Evolutionary conservation across 345 rosid genomes (phyloP).

Genomic region (Luvunga scandens): DNA sequence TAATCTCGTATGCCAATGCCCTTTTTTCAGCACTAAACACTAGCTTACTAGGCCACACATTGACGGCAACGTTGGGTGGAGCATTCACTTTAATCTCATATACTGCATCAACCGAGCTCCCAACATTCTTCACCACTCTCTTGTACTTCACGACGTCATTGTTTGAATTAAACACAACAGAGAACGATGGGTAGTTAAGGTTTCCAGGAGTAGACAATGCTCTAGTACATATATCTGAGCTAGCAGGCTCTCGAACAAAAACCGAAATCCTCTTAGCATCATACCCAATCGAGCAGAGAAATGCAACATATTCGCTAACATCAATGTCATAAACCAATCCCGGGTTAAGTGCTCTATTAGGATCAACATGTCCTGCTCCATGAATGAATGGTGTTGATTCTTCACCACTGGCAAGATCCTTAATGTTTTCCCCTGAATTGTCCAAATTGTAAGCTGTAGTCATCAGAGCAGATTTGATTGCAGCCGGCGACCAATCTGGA

Average conservation of each 20-base stretch:
- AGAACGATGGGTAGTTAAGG: slow-evolving; percentile 74
- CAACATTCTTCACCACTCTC: slow-evolving; percentile 73
- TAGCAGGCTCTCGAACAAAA: slow-evolving; percentile 46
- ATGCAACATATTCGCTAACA: slow-evolving; percentile 43
- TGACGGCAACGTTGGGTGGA: slow-evolving; percentile 52
- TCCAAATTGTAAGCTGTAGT: slow-evolving; percentile 74
- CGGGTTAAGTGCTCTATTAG: slow-evolving; percentile 69
- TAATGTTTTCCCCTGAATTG: slow-evolving; percentile 55
- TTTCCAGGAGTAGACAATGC: slow-evolving; percentile 49
- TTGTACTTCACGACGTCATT: slow-evolving; percentile 40
- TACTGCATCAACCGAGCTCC: slow-evolving; percentile 45
- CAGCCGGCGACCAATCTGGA: slow-evolving; percentile 73
- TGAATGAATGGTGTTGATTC: slow-evolving; percentile 62
- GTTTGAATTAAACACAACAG: slow-evolving; percentile 44
- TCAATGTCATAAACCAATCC: slow-evolving; percentile 78
- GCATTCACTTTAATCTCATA: slow-evolving; percentile 59
- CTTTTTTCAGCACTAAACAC: slow-evolving; percentile 47
- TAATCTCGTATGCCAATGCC: slow-evolving; percentile 54
- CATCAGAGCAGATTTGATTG: slow-evolving; percentile 65
- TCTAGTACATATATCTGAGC: slow-evolving; percentile 32
- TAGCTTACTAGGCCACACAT: slow-evolving; percentile 63
- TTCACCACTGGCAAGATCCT: slow-evolving; percentile 71
- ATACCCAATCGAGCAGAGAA: slow-evolving; percentile 87
- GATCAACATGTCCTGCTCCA: slow-evolving; percentile 92
- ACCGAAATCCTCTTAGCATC: slow-evolving; percentile 47